A percentile compares a stretch with the other conserved stretches of the same genome.
phyloP scores from a whole-genome alignment of 495 filamentous ascomycete genomes.

The Tuber calosporum region DNA sequence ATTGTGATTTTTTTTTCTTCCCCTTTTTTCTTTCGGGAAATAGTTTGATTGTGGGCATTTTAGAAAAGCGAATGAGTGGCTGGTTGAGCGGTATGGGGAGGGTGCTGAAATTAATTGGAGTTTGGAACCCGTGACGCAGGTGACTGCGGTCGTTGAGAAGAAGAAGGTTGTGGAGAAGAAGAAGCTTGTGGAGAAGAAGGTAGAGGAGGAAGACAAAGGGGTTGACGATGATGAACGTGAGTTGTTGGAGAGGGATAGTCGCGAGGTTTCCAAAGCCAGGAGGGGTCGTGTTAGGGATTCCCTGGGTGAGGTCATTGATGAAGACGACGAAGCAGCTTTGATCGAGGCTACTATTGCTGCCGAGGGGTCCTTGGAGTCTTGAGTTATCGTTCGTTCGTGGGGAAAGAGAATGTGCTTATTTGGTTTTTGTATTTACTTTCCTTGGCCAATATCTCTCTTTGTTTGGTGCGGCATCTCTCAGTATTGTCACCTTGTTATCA shows the following conservation, averaged over 20 bases:
- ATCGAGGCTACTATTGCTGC: slow-evolving; percentile 28
- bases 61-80: slow-evolving; percentile 81
- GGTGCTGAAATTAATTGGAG: slow-evolving; percentile 82
- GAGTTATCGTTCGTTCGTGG: not conserved
- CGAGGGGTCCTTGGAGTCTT: slow-evolving; percentile 6
- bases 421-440: not conserved
- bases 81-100: slow-evolving; percentile 65
- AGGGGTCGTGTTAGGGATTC: slow-evolving; percentile 6
- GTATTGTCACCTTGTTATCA: not conserved
- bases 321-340: slow-evolving; percentile 39
- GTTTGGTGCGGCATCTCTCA: not conserved
- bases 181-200: not conserved
- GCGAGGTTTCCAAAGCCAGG: not conserved
- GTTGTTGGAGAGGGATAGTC: not conserved
- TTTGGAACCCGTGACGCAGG: slow-evolving; percentile 45
- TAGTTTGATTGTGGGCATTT: slow-evolving; percentile 84
- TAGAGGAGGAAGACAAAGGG: slow-evolving; percentile 3
- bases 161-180: not conserved
- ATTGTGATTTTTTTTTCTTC: not conserved
- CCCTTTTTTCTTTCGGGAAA: not conserved
- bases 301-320: slow-evolving; percentile 23
- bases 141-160: slow-evolving; percentile 24
- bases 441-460: not conserved
- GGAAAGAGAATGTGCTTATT: not conserved
- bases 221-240: slow-evolving; percentile 4